phyloP scores from a whole-genome alignment of 257 asterid genomes.

The Scutellaria baicalensis region DNA sequence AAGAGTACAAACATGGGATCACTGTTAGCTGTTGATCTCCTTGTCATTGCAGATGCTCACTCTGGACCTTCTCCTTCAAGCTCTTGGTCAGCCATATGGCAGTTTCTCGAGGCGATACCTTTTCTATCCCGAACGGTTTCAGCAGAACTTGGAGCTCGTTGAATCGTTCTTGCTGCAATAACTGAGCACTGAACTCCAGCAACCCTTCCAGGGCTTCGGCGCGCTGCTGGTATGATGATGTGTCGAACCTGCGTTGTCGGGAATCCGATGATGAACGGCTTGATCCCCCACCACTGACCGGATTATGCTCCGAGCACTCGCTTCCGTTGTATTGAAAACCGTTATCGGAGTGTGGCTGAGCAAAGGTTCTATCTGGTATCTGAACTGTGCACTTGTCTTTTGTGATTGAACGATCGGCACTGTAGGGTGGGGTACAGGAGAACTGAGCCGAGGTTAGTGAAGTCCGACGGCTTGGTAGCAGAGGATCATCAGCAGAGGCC shows the following conservation, averaged over 20 bases:
- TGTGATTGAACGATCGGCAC: slow-evolving; percentile 43
- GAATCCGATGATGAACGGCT: slow-evolving; percentile 68
- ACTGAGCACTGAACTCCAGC: slow-evolving; percentile 88
- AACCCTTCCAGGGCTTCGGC: slow-evolving; percentile 96
- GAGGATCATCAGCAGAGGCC: slow-evolving; percentile 44
- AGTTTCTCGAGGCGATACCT: slow-evolving; percentile 90
- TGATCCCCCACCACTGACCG: slow-evolving; percentile 44
- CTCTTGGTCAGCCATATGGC: slow-evolving; percentile 98
- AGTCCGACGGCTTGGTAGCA: slow-evolving; percentile 26
- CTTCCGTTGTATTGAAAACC: slow-evolving; percentile 41
- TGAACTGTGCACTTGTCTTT: slow-evolving; percentile 82
- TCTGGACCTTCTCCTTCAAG: slow-evolving; percentile 62
- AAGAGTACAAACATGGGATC: background rate
- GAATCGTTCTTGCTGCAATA: slow-evolving; percentile 76
- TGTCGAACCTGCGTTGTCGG: slow-evolving; percentile 64
- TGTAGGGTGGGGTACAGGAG: slow-evolving; percentile 34
- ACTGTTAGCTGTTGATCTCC: slow-evolving; percentile 20
- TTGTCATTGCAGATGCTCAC: slow-evolving; percentile 4
- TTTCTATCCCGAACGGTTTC: slow-evolving; percentile 90
- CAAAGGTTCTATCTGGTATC: slow-evolving; percentile 32
- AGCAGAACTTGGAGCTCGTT: slow-evolving; percentile 79
- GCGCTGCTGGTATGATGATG: slow-evolving; percentile 81
- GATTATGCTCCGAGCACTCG: slow-evolving; percentile 60
- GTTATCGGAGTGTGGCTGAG: slow-evolving; percentile 21
- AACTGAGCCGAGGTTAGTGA: slow-evolving; percentile 42